Evolutionary conservation across 371 early-diverging fungal species (phyloP), one percentile per base, ranked within the genome.

Genomic region (Chytridiales sp.): DNA sequence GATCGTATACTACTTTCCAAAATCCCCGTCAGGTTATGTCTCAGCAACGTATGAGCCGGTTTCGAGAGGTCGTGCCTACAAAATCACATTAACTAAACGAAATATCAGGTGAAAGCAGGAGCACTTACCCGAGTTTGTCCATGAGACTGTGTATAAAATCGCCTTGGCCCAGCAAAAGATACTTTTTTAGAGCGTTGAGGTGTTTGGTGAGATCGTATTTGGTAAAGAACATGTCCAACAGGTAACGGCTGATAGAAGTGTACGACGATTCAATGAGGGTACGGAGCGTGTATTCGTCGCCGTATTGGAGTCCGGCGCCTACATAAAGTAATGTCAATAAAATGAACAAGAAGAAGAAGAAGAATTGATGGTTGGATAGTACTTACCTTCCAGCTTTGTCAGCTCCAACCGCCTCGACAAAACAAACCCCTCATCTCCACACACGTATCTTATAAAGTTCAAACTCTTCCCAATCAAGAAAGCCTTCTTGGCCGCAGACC

Each of bases 91-190:
- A 9, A 39, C 13, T n/a, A 39, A 39, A 39, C 9, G 15, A 27
- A 17, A 38, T 29, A n/a, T 1, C 13, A 46, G 22, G 26, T 13
- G 31, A 21, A 47, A 40, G 30, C 0, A 52, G 36, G 6, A 17
- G 4, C 27, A 9, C 74, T 59, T 80, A 90, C 87, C 88, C 87
- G 36, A 97, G 64, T 21, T 82, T 79, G 60, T 90, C 92, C 87
- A 95, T 87, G 35, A 97, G 70, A 50, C 85, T 82, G 60, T 91
- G 90, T 41, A 93, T 87, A 76, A 96, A 95, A 64, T 97, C 96
- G n/a, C 96, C 98, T 70, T 95, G 93, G 36, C 91, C 94, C 17
- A 97, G 73, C 31, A 97, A 69, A n/a, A 97, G 68, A 59, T 94
- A 96, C 47, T 88, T 74, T 54, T 94, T 93, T 48, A 96, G 68